A percentile compares a stretch with the other conserved stretches of the same genome.
These are phyloP conservation scores for Sutorius australiensis DNA, from an alignment of 768 basidiomycete species.

Conservation along the genomic window DNA sequence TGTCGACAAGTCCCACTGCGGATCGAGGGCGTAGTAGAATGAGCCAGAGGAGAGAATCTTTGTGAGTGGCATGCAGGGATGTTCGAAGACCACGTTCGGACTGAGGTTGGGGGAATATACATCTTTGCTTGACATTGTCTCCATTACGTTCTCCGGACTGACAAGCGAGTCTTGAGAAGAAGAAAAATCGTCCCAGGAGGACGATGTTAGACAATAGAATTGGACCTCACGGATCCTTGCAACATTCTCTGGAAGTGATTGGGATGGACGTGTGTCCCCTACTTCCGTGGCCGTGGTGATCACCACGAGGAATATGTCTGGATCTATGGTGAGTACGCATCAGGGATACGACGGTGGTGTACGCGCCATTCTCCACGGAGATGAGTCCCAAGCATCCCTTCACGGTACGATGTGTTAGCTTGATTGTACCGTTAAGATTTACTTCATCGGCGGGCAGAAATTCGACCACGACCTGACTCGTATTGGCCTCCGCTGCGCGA, in stretches of 20 bases:
- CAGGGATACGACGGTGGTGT: neutral
- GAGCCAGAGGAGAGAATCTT: constrained; percentile 90
- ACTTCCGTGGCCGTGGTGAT: constrained; percentile 74
- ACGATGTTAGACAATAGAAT: constrained; percentile 83
- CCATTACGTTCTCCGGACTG: constrained; percentile 52
- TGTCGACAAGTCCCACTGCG: constrained; percentile 87
- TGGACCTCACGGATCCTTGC: constrained; percentile 83
- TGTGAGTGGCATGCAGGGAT: constrained; percentile 85
- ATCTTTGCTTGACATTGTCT: constrained; percentile 41
- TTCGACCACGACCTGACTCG: constrained; percentile 78
- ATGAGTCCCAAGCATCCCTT: constrained; percentile 86
- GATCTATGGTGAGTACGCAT: constrained; percentile 3
- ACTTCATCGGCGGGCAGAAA: constrained; percentile 73
- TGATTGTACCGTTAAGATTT: constrained; percentile 59
- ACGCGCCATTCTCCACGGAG: constrained; percentile 63
- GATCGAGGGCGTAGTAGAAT: constrained; percentile 87
- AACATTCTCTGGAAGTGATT: constrained; percentile 58
- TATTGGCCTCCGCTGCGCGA: constrained; percentile 50
- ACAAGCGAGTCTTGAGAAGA: constrained; percentile 48
- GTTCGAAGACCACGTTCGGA: constrained; percentile 62
- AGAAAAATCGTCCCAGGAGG: constrained; percentile 78
- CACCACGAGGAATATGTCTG: constrained; percentile 84
- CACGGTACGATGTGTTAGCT: constrained; percentile 65
- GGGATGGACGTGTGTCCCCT: constrained; percentile 64
- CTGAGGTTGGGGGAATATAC: constrained; percentile 42